Percentiles rank a stretch among this genome's conserved stretches.
phyloP scores from a whole-genome alignment of 352 stramenopile species.

The Blastocystis sp. region DNA sequence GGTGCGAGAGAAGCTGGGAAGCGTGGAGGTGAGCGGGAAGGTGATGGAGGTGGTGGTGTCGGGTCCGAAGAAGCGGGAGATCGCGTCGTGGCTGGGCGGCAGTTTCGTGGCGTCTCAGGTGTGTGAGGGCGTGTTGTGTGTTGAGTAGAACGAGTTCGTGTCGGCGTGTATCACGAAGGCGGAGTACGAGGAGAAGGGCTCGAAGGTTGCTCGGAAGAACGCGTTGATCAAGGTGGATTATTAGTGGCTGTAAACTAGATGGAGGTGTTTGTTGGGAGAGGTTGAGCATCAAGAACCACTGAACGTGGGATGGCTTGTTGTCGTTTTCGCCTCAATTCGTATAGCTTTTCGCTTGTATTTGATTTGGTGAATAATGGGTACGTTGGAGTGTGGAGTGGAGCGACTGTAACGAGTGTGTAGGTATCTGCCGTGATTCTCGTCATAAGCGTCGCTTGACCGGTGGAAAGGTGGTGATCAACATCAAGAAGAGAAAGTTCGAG shows the following conservation, averaged over 20 bases:
- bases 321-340: too few relatives aligned
- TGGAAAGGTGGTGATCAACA: too few relatives aligned
- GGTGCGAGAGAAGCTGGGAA: slow-evolving; percentile 28
- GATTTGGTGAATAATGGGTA: too few relatives aligned
- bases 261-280: too few relatives aligned
- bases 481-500: too few relatives aligned
- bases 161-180: slow-evolving; percentile 89
- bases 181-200: slow-evolving; percentile 91
- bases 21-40: slow-evolving; percentile 46
- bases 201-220: slow-evolving; percentile 71
- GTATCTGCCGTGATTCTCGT: too few relatives aligned
- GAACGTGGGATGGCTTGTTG: too few relatives aligned
- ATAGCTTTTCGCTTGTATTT: too few relatives aligned
- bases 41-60: slow-evolving; percentile 62
- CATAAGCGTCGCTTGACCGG: too few relatives aligned
- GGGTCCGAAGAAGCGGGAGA: slow-evolving; percentile 73
- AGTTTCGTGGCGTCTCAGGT: slow-evolving; percentile 78
- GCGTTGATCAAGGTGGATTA: slow-evolving; percentile 40
- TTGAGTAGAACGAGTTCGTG: neutral
- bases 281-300: too few relatives aligned
- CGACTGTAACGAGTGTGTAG: neutral
- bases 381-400: too few relatives aligned
- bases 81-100: slow-evolving; percentile 34
- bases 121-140: slow-evolving; percentile 73
- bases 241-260: neutral